Percentiles rank a stretch among this genome's conserved stretches.
Conservation (phyloP, 1,284 basidiomycete species). For the Apiotrichum akiyoshidainum region DNA sequence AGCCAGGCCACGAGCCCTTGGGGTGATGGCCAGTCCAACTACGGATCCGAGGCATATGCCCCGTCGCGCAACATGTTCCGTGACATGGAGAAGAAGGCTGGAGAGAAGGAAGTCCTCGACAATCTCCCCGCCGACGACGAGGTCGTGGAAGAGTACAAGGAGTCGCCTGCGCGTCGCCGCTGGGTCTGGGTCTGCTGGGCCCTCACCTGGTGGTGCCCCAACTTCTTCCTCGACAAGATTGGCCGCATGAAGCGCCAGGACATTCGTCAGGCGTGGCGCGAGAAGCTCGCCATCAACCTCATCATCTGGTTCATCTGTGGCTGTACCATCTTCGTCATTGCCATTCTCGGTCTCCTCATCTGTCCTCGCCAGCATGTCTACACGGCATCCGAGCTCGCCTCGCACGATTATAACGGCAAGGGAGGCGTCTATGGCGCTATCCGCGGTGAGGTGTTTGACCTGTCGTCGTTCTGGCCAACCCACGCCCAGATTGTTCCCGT, state of each 20-base stretch:
- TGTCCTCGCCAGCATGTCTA: constrained; percentile 94
- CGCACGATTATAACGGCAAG: constrained; percentile 63
- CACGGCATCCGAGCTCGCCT: constrained; percentile 68
- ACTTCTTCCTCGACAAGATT: constrained; percentile 63
- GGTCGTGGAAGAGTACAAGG: constrained; percentile 79
- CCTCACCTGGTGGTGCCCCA: constrained; percentile 90
- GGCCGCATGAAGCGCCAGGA: constrained; percentile 92
- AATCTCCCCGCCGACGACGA: constrained; percentile 79
- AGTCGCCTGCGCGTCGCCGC: constrained; percentile 70
- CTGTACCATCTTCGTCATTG: constrained; percentile 88
- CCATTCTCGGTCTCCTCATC: constrained; percentile 79
- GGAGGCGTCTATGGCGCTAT: constrained; percentile 77
- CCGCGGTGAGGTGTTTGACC: constrained; percentile 74
- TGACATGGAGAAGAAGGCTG: constrained; percentile 63
- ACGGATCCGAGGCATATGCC: constrained; percentile 85
- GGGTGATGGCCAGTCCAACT: constrained; percentile 72
- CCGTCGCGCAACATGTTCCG: constrained; percentile 94
- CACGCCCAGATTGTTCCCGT: constrained; percentile 72
- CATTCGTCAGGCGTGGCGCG: constrained; percentile 92
- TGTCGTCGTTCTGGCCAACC: constrained; percentile 44
- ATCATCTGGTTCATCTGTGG: constrained; percentile 93
- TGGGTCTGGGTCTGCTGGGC: constrained; percentile 88
- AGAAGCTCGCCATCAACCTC: constrained; percentile 92
- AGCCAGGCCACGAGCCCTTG: constrained; percentile 65
- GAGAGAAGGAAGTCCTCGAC: constrained; percentile 73